Percentiles rank a stretch among this genome's conserved stretches.
These are phyloP conservation scores for Cryphonectria nitschkei DNA, from an alignment of 2,329 filamentous ascomycete genomes.

Conservation along the genomic window DNA sequence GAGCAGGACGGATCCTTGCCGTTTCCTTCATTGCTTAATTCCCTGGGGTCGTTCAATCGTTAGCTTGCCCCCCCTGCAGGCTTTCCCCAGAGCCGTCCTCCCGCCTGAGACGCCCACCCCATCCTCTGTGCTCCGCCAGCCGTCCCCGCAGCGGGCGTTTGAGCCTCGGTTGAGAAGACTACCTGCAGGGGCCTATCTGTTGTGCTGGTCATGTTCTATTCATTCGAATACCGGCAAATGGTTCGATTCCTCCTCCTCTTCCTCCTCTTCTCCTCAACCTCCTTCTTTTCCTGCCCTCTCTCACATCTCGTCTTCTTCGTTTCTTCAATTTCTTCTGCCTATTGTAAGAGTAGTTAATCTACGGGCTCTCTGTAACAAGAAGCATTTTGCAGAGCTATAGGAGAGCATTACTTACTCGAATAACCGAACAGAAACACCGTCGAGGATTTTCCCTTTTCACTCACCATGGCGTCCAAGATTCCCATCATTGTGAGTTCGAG, in stretches of 20 bases:
- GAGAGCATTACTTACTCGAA: background rate
- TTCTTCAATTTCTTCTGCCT: background rate
- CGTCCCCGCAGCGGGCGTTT: constrained; percentile 1
- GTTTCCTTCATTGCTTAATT: no score
- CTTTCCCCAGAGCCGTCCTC: constrained; percentile 7
- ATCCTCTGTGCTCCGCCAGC: background rate
- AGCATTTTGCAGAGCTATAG: background rate
- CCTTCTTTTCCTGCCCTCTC: background rate
- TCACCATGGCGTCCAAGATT: constrained; percentile 34
- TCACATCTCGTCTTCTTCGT: background rate
- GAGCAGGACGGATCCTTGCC: background rate
- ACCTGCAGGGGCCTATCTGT: background rate
- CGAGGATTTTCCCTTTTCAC: background rate
- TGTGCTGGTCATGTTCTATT: background rate
- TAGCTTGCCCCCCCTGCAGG: background rate
- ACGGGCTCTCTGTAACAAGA: background rate
- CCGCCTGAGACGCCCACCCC: background rate
- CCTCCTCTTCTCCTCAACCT: background rate
- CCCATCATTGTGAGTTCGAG: constrained; percentile 33
- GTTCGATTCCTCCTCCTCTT: background rate
- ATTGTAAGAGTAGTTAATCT: background rate
- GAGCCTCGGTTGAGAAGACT: constrained; percentile 12
- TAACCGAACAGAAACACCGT: background rate
- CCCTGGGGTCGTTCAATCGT: background rate
- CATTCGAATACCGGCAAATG: background rate